Percentiles rank a stretch among this genome's conserved stretches.
Conservation (phyloP, 495 filamentous ascomycete species). For the Parathielavia appendiculata region DNA sequence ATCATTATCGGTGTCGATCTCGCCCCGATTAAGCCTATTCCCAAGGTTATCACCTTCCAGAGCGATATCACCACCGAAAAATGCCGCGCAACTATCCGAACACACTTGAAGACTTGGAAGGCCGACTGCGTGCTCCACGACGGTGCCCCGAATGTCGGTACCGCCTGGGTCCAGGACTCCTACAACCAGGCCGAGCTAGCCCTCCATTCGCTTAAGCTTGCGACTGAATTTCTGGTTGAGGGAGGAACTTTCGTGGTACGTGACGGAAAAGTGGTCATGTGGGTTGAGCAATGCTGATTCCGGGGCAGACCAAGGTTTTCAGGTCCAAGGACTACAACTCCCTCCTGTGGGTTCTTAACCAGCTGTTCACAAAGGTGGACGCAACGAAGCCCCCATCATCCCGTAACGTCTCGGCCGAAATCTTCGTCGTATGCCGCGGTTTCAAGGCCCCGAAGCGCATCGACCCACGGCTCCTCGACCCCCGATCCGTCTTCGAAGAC, state of each 20-base stretch:
- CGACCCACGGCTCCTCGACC: slow-evolving; percentile 89
- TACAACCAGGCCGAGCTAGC: slow-evolving; percentile 97
- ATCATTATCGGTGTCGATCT: slow-evolving; percentile 95
- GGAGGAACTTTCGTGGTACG: slow-evolving; percentile 77
- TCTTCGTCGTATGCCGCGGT: slow-evolving; percentile 93
- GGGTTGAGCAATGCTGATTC: not conserved
- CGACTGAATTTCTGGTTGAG: slow-evolving; percentile 85
- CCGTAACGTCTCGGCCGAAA: slow-evolving; percentile 92
- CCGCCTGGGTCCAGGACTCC: slow-evolving; percentile 96
- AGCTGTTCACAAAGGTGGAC: slow-evolving; percentile 89
- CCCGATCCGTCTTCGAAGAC: slow-evolving; percentile 89
- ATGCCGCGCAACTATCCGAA: slow-evolving; percentile 83
- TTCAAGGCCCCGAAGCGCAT: slow-evolving; percentile 85
- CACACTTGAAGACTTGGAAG: slow-evolving; percentile 94
- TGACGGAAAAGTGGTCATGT: not conserved
- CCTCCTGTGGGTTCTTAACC: slow-evolving; percentile 95
- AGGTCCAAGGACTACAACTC: slow-evolving; percentile 96
- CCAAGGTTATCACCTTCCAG: slow-evolving; percentile 89
- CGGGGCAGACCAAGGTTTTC: slow-evolving; percentile 79
- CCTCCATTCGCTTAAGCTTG: slow-evolving; percentile 84
- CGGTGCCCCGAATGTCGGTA: slow-evolving; percentile 96
- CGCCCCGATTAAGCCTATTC: slow-evolving; percentile 91
- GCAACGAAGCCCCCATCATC: slow-evolving; percentile 96
- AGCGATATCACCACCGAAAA: slow-evolving; percentile 98
- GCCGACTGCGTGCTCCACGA: slow-evolving; percentile 97